Percentiles rank a stretch among this genome's conserved stretches.
phyloP scores from a whole-genome alignment of 768 basidiomycete species.

The Filobasidium floriforme region DNA sequence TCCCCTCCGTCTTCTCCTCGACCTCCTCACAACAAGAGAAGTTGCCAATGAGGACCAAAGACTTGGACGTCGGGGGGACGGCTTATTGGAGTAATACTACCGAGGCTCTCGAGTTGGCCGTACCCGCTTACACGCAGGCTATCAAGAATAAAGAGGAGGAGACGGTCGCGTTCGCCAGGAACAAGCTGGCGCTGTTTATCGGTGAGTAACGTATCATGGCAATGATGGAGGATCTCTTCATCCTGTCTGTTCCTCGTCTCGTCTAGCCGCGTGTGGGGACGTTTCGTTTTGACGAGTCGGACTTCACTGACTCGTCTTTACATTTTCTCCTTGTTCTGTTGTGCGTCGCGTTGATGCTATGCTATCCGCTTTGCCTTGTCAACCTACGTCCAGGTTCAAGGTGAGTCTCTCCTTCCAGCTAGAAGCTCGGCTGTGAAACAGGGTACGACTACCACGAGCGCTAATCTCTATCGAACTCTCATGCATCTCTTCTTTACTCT shows the following conservation, averaged over 20 bases:
- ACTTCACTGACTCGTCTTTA: too few species aligned
- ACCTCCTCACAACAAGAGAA: neutral
- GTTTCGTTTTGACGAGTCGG: too few species aligned
- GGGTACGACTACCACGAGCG: too few species aligned
- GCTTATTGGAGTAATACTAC: slow-evolving; percentile 9
- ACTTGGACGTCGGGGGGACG: slow-evolving; percentile 9
- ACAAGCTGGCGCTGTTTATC: slow-evolving; percentile 22
- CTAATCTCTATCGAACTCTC: too few species aligned
- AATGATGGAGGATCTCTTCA: too few species aligned
- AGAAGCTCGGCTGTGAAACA: too few species aligned
- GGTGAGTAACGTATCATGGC: too few species aligned
- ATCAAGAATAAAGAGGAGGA: slow-evolving; percentile 14
- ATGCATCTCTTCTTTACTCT: neutral
- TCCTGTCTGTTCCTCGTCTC: too few species aligned
- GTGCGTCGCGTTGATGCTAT: too few species aligned
- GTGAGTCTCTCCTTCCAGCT: too few species aligned
- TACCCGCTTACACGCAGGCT: slow-evolving; percentile 10
- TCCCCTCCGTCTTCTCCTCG: slow-evolving; percentile 6
- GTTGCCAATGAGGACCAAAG: slow-evolving; percentile 2
- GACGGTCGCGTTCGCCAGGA: slow-evolving; percentile 20
- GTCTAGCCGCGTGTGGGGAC: neutral
- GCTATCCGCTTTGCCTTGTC: neutral
- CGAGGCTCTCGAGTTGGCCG: slow-evolving; percentile 9
- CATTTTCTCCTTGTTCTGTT: too few species aligned
- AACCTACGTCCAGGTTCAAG: neutral